Base-by-base conservation (phyloP, 768 basidiomycete species). In the Rhizopogon sp. region DNA sequence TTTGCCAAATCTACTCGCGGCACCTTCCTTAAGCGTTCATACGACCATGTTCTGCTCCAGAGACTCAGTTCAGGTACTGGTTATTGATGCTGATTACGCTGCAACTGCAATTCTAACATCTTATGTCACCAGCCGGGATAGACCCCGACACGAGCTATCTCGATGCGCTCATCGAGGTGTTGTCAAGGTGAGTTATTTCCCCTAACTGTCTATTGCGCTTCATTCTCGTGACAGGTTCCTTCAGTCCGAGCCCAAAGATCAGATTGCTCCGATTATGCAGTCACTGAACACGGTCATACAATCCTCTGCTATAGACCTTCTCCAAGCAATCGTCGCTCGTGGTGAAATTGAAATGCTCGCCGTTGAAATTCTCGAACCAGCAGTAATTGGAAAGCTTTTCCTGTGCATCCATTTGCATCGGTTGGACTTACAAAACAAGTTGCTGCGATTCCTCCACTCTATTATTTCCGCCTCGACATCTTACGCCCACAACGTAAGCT, bases 341-440 rank as follows among this genome's bases (percentile, higher is more conserved):
- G 94, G 93, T 16, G 94, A 98, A 54, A 66, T 90, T 22, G 87
- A 91, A 53, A 60, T 70, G 9, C 61, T 79, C 16, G 66, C 79
- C 0, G 74, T 92, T 2, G 81, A 87, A 55, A 74, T 74, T 22
- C 75, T 95, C 43, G 88, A 95, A 66, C 78, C 82, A 5, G 77
- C 79, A 6, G 76, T 96, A 43, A 76, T 93, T 28, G 79, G 79
- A 44, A 92, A 91, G 67, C 78, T 96, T 1, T 93, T 83, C 67
- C 75, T 80, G 46, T 85, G 79, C 44, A 74, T 97, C 33, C 89
- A 95, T 64, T 72, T 75, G 20, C 73, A 71, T 39, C 79, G 85
- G 37, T 79, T 93, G 40, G 90, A 96, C 62, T 76, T 94, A 13
- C 97, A 98, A 74, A 94, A 91, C 76, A 96, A 94, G 66, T 80